A percentile compares a stretch with the other conserved stretches of the same genome.
These are phyloP conservation scores for Quercus wislizeni DNA, from an alignment of 306 rosid species.

Conservation along the genomic window DNA sequence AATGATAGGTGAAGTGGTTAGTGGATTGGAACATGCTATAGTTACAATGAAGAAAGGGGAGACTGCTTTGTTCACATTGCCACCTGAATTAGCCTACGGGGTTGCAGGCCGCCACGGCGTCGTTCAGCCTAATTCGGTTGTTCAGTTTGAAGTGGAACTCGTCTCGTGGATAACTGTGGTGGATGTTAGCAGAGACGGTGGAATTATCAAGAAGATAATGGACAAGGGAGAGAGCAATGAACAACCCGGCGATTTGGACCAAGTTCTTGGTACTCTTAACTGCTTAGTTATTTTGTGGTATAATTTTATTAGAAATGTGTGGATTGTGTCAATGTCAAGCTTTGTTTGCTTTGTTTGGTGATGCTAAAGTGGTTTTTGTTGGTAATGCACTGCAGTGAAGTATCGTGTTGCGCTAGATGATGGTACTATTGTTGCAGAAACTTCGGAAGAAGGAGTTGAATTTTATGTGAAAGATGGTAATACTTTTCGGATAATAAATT, in stretches of 20 bases:
- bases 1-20: conserved; percentile 46
- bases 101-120: not conserved
- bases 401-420: conserved; percentile 47
- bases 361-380: not conserved
- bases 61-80: conserved; percentile 53
- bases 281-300: not conserved
- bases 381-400: conserved; percentile 41
- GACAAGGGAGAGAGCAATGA: conserved; percentile 40
- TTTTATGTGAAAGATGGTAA: conserved; percentile 66
- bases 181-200: conserved; percentile 61
- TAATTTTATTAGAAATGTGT: not conserved
- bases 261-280: conserved; percentile 62
- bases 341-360: not conserved
- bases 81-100: conserved; percentile 31
- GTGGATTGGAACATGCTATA: conserved; percentile 54
- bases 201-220: conserved; percentile 60
- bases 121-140: conserved; percentile 26
- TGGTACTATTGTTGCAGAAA: conserved; percentile 53
- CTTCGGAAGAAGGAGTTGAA: conserved; percentile 54
- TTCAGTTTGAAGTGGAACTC: conserved; percentile 59
- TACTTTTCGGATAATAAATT: not conserved
- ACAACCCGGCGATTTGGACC: conserved; percentile 54
- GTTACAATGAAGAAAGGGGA: conserved; percentile 63
- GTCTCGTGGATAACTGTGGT: conserved; percentile 58
- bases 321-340: not conserved